Base-by-base conservation (phyloP, 225 moss, liverwort and hornwort genomes). In the Neckera pumila region DNA sequence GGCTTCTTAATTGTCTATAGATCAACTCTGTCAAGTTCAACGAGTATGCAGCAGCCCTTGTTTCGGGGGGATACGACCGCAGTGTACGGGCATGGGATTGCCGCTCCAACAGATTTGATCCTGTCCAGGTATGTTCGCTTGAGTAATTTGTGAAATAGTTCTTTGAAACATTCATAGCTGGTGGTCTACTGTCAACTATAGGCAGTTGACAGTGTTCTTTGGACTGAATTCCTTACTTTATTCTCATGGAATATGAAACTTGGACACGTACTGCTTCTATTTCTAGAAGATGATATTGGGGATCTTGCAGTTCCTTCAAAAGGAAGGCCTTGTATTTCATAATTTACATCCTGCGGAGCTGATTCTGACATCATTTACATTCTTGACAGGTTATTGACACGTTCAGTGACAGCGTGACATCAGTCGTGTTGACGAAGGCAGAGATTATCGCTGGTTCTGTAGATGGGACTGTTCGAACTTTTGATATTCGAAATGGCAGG, bases 1-100 rank as follows among this genome's bases (percentile, higher is more conserved):
- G 30, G 38, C 74, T 88, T 69, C n/a, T 30, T 40, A 28, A 40
- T 83, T 79, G 74, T 87, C 66, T 91, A 67, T 91, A 99, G 99
- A 92, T 99, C 28, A 99, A 99, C 85, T 94, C 94, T 76, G 96
- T 99, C 34, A 97, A 97, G 92, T 99, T 99, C 91, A 96, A 99
- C 77, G 99, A 96, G 85, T 92, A 93, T 78, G 93, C 88, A 58
- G 93, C 95, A 64, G 95, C 94, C 42, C 93, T 99, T 88, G 87
- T 99, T 83, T 97, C 97, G 53, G 99, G 99, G 51, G 97, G 99
- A 17, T 95, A 95, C 36, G 99, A 99, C 86, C 96, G 96, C 87
- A 94, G 94, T 83, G 96, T 99, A 66, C 94, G 96, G 60, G 99
- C 95, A 76, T 99, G 99, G 97, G 99, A 99, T 89, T 97, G 97